These are phyloP conservation scores for Auricularia heimuer DNA, from an alignment of 768 basidiomycete species.

Conservation along the genomic window DNA sequence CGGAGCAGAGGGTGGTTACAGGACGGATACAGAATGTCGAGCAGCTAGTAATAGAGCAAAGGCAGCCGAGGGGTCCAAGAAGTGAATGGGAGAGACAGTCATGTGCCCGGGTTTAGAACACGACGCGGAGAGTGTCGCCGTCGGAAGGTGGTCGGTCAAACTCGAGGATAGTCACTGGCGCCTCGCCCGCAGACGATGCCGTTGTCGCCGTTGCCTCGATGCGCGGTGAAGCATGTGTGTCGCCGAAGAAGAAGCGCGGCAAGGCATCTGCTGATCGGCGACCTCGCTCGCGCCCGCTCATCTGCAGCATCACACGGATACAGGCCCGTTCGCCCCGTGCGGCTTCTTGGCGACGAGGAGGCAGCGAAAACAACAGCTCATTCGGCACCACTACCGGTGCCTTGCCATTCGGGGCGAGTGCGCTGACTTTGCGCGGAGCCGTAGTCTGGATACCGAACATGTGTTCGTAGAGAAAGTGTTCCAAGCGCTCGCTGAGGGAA, in stretches of 20 bases:
- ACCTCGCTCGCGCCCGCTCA: background rate
- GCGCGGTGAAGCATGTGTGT: background rate
- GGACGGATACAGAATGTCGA: no score
- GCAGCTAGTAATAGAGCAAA: no score
- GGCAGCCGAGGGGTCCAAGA: no score
- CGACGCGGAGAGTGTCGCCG: background rate
- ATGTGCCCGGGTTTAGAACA: background rate
- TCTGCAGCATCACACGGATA: background rate
- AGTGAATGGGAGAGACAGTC: no score
- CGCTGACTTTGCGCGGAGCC: background rate
- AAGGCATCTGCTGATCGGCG: background rate
- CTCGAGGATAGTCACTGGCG: background rate
- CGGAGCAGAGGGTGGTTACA: no score
- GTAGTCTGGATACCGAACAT: background rate
- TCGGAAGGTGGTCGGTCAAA: background rate
- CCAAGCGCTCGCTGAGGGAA: background rate
- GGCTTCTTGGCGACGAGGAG: background rate
- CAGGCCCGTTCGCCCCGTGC: background rate
- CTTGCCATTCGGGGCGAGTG: background rate
- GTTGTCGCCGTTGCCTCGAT: background rate
- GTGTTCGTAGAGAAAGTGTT: background rate
- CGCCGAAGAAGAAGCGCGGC: background rate
- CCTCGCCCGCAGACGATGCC: background rate
- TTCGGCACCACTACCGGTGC: background rate
- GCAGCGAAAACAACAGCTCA: background rate